phyloP scores from a whole-genome alignment of 768 basidiomycete species.

The Auricularia sp. region DNA sequence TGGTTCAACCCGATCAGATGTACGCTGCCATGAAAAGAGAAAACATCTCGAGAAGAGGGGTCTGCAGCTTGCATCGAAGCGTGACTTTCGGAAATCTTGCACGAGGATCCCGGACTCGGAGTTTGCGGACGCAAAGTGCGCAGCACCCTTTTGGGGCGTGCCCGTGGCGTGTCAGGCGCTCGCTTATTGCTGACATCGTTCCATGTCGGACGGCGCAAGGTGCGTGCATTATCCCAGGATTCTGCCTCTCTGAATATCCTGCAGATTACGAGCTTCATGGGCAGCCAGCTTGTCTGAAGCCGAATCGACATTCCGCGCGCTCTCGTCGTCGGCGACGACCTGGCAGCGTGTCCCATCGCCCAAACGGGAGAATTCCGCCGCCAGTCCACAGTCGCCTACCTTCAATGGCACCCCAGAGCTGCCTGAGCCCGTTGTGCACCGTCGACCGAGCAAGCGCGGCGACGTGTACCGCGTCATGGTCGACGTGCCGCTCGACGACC shows the following conservation, averaged over 20 bases:
- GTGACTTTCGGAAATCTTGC: too few species aligned
- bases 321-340: neutral
- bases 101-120: too few species aligned
- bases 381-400: slow-evolving; percentile 13
- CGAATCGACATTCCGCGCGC: neutral
- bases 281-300: neutral
- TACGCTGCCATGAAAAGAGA: too few species aligned
- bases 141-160: neutral
- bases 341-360: neutral
- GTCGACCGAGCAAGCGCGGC: slow-evolving; percentile 55
- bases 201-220: neutral
- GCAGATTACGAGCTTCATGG: neutral
- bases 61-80: too few species aligned
- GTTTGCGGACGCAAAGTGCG: too few species aligned
- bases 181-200: neutral
- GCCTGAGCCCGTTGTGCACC: slow-evolving; percentile 68
- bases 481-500: slow-evolving; percentile 64
- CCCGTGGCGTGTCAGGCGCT: neutral
- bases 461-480: slow-evolving; percentile 77
- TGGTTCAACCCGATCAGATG: too few species aligned
- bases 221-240: neutral
- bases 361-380: neutral
- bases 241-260: neutral
- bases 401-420: slow-evolving; percentile 59
- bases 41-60: too few species aligned